These are phyloP conservation scores for Butyriboletus loyo DNA, from an alignment of 768 basidiomycete species.

Conservation along the genomic window DNA sequence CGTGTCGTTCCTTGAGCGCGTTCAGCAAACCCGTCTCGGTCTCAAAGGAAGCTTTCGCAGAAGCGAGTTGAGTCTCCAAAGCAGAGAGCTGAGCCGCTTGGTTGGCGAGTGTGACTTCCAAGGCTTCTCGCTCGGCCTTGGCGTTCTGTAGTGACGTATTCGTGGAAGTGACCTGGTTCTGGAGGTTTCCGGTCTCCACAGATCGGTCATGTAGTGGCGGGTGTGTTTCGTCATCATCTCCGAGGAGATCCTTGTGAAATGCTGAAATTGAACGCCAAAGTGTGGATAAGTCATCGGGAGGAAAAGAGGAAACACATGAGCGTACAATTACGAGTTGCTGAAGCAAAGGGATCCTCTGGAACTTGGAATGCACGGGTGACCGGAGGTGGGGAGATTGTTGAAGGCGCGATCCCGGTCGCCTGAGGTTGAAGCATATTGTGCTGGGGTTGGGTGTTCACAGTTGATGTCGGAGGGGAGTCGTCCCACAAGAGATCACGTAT, in stretches of 20 bases:
- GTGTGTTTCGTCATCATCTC: slow-evolving; percentile 59
- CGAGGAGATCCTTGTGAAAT: slow-evolving; percentile 55
- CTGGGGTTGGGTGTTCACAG: slow-evolving; percentile 37
- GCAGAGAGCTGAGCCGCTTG: slow-evolving; percentile 75
- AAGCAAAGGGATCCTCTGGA: slow-evolving; percentile 50
- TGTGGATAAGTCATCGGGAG: slow-evolving; percentile 4
- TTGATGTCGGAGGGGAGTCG: slow-evolving; percentile 44
- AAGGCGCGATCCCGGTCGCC: slow-evolving; percentile 32
- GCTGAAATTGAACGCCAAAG: slow-evolving; percentile 7
- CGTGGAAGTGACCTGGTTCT: slow-evolving; percentile 83
- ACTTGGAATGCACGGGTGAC: slow-evolving; percentile 17
- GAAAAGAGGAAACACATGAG: background rate
- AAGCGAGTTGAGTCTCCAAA: slow-evolving; percentile 78
- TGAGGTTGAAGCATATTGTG: slow-evolving; percentile 33
- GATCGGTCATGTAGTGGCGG: slow-evolving; percentile 65
- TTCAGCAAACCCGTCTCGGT: slow-evolving; percentile 71
- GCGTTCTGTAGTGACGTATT: slow-evolving; percentile 64
- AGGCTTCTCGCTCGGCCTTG: slow-evolving; percentile 58
- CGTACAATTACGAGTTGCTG: slow-evolving; percentile 28
- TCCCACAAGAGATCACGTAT: slow-evolving; percentile 53
- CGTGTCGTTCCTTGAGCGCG: slow-evolving; percentile 65
- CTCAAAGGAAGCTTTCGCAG: slow-evolving; percentile 83
- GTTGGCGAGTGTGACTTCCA: slow-evolving; percentile 62
- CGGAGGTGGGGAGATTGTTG: slow-evolving; percentile 31
- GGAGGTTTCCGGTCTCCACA: slow-evolving; percentile 83